Base-by-base conservation (phyloP, 2,329 filamentous ascomycete genomes). In the Xylaria hypoxylon region DNA sequence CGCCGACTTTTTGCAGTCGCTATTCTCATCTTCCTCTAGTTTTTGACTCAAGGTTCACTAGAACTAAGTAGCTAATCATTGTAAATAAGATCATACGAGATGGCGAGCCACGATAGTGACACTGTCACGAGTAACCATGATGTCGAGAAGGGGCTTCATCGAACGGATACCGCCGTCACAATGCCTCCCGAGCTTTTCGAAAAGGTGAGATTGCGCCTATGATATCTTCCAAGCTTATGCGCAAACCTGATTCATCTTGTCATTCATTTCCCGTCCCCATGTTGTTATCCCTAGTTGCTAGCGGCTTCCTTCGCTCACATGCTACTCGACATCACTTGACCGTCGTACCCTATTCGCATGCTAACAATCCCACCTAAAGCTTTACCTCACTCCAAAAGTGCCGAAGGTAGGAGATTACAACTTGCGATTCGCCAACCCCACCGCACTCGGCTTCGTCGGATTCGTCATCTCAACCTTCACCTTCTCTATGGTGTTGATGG, bases 131-230 rank as follows among this genome's bases (percentile, higher is more conserved):
- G 57, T 44, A 51, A 66, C 17, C 65, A 69, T 33, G 78, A 79
- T 60, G 74, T 77, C 57, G 78, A 80, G 53, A 80, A 78, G 63
- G 78, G 76, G 24, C 70, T 80, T 35, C 70, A 76, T 50, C 68
- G 75, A 33, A 76, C 77, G 0, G 73, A 74, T 0, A 79, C 78
- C 2, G 72, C 71, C 7, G 77, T 80, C 28, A 79, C 78, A 11
- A 79, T 80, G 76, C 77, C 78, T 1, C 77, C 77, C 13, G 78
- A 80, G 72, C 75, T 80, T 5, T 80, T 80, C 44, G 78, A 79
- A 67, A 79, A 79, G 68, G 75, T 74, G 55, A 51, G 50, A 38
- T 4, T 11, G 26, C 51, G 28, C 28, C 42, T 44, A 56, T 13
- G 35, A 40, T 47, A 24, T 17, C 28, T 38, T 24, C 11, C 22